Evolutionary conservation across 2,329 filamentous ascomycete species (phyloP), one percentile per base, ranked within the genome.

Genomic region (Aspergillus melleus): DNA sequence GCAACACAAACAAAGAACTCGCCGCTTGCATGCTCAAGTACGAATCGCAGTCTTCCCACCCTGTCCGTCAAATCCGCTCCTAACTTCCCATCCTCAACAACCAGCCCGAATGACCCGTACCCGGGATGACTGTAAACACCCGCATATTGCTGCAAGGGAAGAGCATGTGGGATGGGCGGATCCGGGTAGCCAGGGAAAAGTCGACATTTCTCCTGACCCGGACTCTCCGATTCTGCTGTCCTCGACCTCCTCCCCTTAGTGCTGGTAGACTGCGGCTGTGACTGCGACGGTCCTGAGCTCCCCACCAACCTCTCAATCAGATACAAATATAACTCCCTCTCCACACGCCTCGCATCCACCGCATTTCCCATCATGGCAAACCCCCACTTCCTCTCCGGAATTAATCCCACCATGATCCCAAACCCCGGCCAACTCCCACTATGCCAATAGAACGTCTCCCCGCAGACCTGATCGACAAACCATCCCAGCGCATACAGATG

Each of bases 291-390:
- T 16, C 2, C 2, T 5, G 32, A 36, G 9, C 19, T 59, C 1
- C 62, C 63, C 12, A 68, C 39, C 24, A 66, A n/a, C 29, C 29
- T 58, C 39, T 64, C 62, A 1, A 66, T 49, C 8, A 66, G 53
- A 30, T 61, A 61, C 47, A 64, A 29, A 32, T 63, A 66, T 14
- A 66, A 47, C 39, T 60, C 49, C 20, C 58, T 20, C 42, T 64
- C 44, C 4, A 57, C 63, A 8, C 61, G 20, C 22, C 57, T 61
- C 1, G 61, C 63, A 32, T 54, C 51, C 4, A 24, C 53, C 0
- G 64, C 54, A 44, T 70, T 71, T 9, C 62, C 64, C 68, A 71
- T 69, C 51, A 70, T 61, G 0, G 54, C 67, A 44, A 71, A 66
- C 1, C 66, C 69, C 16, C 67, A 70, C 2, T 61, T 36, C 16